Evolutionary conservation across 2,329 filamentous ascomycete genomes (phyloP).

Genomic region (Alternaria sp.): DNA sequence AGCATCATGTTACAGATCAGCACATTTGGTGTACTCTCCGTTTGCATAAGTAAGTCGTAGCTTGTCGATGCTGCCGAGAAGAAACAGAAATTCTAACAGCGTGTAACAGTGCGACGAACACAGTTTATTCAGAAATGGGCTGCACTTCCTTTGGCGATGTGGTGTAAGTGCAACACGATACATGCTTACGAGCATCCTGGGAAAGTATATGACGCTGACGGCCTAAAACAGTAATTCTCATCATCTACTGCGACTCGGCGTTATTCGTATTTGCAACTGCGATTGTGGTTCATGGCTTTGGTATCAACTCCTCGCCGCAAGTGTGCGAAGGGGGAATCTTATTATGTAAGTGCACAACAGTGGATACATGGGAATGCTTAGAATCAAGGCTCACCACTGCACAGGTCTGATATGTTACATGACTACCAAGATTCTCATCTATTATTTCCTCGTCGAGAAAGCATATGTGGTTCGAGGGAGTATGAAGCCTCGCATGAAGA

Average conservation of each 20-base stretch:
- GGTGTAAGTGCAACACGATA: constrained; percentile 16
- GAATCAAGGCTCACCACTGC: background rate
- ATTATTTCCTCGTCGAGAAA: constrained; percentile 71
- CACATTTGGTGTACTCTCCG: constrained; percentile 34
- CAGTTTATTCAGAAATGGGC: constrained; percentile 33
- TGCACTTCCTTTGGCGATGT: constrained; percentile 31
- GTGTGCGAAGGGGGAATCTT: constrained; percentile 68
- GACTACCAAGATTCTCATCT: constrained; percentile 71
- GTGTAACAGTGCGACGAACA: constrained; percentile 32
- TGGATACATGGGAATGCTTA: background rate
- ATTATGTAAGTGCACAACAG: constrained; percentile 54
- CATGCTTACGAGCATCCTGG: background rate
- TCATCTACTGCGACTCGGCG: constrained; percentile 68
- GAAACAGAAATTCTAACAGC: background rate
- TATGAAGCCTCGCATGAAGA: constrained; percentile 61
- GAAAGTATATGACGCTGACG: background rate
- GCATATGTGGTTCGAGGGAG: constrained; percentile 68
- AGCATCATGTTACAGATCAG: constrained; percentile 32
- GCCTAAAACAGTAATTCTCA: constrained; percentile 62
- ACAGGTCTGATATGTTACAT: constrained; percentile 65
- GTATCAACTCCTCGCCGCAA: constrained; percentile 60
- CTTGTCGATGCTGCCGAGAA: background rate
- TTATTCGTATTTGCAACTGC: constrained; percentile 66
- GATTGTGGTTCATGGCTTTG: constrained; percentile 65
- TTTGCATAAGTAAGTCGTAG: constrained; percentile 23